Evolutionary conservation across 2,329 filamentous ascomycete genomes (phyloP).

Genomic region (Ascochyta viciae-villosae): DNA sequence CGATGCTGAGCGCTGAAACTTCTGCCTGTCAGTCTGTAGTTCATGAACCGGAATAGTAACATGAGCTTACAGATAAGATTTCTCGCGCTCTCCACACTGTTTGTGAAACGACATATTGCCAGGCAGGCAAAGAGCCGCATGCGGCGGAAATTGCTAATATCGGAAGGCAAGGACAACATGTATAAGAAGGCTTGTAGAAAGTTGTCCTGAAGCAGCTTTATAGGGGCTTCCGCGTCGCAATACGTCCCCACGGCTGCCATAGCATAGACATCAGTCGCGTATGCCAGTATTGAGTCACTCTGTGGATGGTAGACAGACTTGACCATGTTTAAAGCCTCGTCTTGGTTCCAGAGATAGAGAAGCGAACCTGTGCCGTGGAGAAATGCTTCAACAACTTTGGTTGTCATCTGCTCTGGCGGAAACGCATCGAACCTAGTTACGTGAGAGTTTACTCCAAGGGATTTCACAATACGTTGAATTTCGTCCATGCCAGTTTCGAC

Average conservation of each 20-base stretch:
- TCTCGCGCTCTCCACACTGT: constrained; percentile 9
- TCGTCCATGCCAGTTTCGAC: constrained; percentile 4
- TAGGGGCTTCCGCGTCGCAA: constrained; percentile 2
- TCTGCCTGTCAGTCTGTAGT: constrained; percentile 1
- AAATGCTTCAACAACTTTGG: constrained; percentile 13
- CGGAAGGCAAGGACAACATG: constrained; percentile 4
- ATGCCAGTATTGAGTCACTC: neutral
- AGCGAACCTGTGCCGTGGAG: constrained; percentile 14
- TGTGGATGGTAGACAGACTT: constrained; percentile 12
- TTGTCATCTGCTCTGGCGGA: constrained; percentile 7
- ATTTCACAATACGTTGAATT: constrained; percentile 4
- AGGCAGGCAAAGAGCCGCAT: constrained; percentile 18
- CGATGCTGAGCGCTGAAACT: constrained; percentile 12
- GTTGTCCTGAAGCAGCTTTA: neutral
- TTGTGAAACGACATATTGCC: constrained; percentile 14
- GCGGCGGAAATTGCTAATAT: neutral
- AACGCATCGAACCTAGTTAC: constrained; percentile 3
- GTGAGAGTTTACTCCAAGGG: constrained; percentile 10
- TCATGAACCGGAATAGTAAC: neutral
- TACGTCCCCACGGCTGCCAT: constrained; percentile 19
- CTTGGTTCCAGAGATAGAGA: constrained; percentile 12
- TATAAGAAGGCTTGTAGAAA: constrained; percentile 9
- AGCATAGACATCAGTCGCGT: constrained; percentile 15
- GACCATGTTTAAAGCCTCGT: constrained; percentile 10
- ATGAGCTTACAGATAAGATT: constrained; percentile 7